These are phyloP conservation scores for Chimonanthus salicifolius DNA, from an alignment of 164 flowering plant species.

Conservation along the genomic window DNA sequence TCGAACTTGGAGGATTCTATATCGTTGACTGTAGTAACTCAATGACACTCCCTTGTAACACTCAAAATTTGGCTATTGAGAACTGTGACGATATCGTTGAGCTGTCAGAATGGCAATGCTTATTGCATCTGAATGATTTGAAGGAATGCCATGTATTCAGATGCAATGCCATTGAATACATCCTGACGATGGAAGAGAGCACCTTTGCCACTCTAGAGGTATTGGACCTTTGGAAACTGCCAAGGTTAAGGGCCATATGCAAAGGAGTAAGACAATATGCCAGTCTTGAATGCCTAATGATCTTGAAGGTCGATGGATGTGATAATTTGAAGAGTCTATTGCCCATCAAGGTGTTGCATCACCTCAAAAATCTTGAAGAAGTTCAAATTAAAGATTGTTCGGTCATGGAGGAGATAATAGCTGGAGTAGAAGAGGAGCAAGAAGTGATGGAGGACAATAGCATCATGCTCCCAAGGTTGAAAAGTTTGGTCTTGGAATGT, in stretches of 20 bases:
- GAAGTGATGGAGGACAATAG: too few species aligned
- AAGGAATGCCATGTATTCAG: background rate
- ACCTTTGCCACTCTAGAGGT: background rate
- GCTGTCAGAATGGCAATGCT: background rate
- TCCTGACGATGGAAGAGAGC: background rate
- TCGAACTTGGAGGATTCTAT: background rate
- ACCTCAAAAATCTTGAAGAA: background rate
- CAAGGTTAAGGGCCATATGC: background rate
- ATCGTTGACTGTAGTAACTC: background rate
- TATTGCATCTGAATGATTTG: background rate
- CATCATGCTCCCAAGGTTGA: background rate
- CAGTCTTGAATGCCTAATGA: background rate
- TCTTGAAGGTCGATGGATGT: background rate
- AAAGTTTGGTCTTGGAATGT: background rate
- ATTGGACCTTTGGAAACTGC: background rate
- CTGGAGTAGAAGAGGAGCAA: background rate
- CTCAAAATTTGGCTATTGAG: background rate
- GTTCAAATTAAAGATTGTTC: background rate
- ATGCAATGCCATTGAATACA: background rate
- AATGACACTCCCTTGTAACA: background rate
- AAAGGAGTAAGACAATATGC: background rate
- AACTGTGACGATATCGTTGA: background rate
- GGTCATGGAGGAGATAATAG: background rate
- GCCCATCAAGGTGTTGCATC: background rate
- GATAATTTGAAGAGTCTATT: conserved; percentile 1